Evolutionary conservation across 768 basidiomycete species (phyloP).

Genomic region (Suillus variegatus): DNA sequence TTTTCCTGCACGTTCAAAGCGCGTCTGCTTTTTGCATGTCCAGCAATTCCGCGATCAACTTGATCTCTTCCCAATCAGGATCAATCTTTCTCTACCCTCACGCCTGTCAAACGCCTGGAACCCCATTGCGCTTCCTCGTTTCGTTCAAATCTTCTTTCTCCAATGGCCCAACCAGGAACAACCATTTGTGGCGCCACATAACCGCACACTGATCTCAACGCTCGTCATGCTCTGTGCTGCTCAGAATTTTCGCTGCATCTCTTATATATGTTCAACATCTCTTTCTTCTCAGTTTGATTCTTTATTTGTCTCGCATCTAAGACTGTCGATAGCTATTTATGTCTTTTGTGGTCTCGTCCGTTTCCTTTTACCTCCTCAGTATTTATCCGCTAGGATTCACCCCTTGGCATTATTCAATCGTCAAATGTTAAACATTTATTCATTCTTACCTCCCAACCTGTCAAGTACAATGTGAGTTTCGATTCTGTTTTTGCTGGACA

Average conservation of each 20-base stretch:
- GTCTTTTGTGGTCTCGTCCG: conserved; percentile 23
- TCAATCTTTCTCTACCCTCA: conserved; percentile 2
- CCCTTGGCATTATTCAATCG: conserved; percentile 5
- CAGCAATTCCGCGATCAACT: conserved; percentile 11
- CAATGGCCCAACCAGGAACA: conserved; percentile 15
- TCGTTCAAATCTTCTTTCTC: conserved; percentile 12
- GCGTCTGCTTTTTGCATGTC: background rate
- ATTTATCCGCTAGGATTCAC: conserved; percentile 7
- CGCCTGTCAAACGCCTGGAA: conserved; percentile 7
- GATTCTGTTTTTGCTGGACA: background rate
- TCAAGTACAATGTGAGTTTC: background rate
- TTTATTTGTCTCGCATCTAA: conserved; percentile 34
- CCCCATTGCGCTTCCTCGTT: conserved; percentile 6
- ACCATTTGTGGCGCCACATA: conserved; percentile 14
- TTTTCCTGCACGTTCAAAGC: conserved; percentile 2
- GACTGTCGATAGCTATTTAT: conserved; percentile 29
- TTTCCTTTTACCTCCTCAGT: background rate
- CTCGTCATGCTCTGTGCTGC: conserved; percentile 16
- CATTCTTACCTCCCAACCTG: background rate
- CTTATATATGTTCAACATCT: conserved; percentile 16
- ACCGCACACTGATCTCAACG: conserved; percentile 18
- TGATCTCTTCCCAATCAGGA: conserved; percentile 7
- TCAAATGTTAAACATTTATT: conserved; percentile 1
- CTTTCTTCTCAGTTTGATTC: conserved; percentile 9
- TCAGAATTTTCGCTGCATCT: conserved; percentile 21